phyloP scores from a whole-genome alignment of 129 eudicot species.

The Sambucus nigra region DNA sequence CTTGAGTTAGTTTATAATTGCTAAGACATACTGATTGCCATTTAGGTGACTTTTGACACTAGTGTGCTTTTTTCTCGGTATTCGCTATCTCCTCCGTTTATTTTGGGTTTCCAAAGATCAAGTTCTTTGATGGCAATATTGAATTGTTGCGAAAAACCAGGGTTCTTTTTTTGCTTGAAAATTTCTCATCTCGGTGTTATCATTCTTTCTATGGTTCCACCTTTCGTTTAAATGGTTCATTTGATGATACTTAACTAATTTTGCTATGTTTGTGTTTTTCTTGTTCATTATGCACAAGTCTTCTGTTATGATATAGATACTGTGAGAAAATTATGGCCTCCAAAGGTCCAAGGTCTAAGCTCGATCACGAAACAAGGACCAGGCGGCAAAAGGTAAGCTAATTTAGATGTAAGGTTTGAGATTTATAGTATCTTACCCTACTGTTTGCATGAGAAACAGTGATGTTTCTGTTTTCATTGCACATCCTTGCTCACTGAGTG shows the following conservation, averaged over 20 bases:
- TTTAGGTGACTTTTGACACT: not conserved
- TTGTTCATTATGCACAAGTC: conserved; percentile 21
- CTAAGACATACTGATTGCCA: not conserved
- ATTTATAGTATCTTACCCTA: too few species aligned
- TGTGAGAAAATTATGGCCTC: conserved; percentile 63
- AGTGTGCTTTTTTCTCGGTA: not conserved
- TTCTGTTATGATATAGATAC: conserved; percentile 33
- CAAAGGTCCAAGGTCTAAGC: conserved; percentile 87
- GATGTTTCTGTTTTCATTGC: not conserved
- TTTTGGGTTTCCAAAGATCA: not conserved
- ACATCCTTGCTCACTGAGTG: not conserved
- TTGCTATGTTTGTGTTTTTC: conserved; percentile 1
- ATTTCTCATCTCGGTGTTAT: not conserved
- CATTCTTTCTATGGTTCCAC: not conserved
- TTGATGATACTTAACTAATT: not conserved
- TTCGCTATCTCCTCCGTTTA: not conserved
- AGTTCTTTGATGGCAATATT: not conserved
- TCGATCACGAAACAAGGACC: conserved; percentile 88
- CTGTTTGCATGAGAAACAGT: not conserved
- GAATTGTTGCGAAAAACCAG: not conserved
- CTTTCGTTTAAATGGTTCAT: not conserved
- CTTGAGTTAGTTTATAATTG: not conserved
- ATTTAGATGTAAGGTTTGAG: too few species aligned
- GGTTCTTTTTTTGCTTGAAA: not conserved
- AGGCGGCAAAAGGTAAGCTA: conserved; percentile 90